Evolutionary conservation across 441 rosid species (phyloP), one percentile per base, ranked within the genome.

Genomic region (Biscutella laevigata): DNA sequence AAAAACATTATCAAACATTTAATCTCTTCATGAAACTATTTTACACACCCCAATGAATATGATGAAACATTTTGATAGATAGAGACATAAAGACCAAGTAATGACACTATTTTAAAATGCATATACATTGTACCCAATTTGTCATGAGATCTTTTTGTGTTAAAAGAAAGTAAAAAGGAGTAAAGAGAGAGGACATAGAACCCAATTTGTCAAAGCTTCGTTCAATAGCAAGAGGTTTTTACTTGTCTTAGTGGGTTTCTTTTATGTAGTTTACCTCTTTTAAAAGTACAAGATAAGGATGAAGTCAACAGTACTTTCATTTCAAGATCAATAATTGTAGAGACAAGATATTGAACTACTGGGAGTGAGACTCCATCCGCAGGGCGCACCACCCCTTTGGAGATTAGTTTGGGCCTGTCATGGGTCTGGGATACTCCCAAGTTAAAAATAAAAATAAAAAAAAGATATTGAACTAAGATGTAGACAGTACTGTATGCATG

Each of bases 251-350:
- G 62, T 64, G 68, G 62, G 52, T 48, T 48, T 55, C 62, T 56
- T 63, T 47, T 39, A 47, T n/a, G 48, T 25, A 56, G 52, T n/a
- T 43, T 32, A 64, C 61, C 61, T 37, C 28, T 30, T 5, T 25
- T 33, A 46, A 32, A 64, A 45, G 69, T 64, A 57, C 40, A 48
- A 26, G 62, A 56, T 64, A 48, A 56, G 69, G 52, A 64, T 64
- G 48, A 47, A 47, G 24, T 33, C 41, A 64, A 56, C 52, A 64
- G 58, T 64, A 50, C 47, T 49, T 64, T 4, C 42, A 41, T 48
- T 56, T 32, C 45, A 50, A 33, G 45, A 48, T 48, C 57, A 56
- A 56, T 64, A 40, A 64, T 64, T 64, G 62, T 64, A 7, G 48
- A 62, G 62, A 64, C 62, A 56, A 56, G 62, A n/a, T n/a, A n/a